Evolutionary conservation across 257 asterid genomes (phyloP), one percentile per base, ranked within the genome.

Genomic region (Jasminum sambac): DNA sequence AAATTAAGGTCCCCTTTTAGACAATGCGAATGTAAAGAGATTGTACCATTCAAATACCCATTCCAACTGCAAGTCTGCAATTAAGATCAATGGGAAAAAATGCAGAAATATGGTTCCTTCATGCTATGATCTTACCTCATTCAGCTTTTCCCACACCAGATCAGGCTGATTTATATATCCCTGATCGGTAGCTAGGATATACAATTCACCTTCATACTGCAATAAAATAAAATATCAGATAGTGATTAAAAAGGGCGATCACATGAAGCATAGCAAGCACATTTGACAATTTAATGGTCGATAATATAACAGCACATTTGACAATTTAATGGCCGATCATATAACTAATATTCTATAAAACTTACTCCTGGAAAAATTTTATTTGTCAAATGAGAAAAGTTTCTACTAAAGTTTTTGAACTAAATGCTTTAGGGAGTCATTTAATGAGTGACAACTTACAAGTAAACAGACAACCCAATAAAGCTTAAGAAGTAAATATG

Each of bases 101-200:
- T 30, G 36, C 36, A 30, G 21, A 66, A 13, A 5, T 14, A 24
- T 40, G 8, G 62, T 10, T 26, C 36, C 9, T 44, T 38, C 59
- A 61, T 39, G 61, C 68, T 60, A 69, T 25, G 38, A 78, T 59
- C 75, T 84, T 74, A 91, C 99, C 98, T 95, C 98, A 80, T 89
- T 89, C 71, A 95, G 90, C 83, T 95, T 91, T 76, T 95, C 99
- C 96, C 99, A 95, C 67, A 89, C 96, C 85, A 89, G 76, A 79
- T 89, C 96, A 67, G 96, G 96, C 83, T 89, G 96, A 82, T 84
- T 89, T 34, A 89, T 77, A 77, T 81, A 91, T 50, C 98, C 99
- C 77, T 91, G 96, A 72, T 95, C 98, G 2, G 98, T 90, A 55
- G 89, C 97, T 84, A 95, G 83, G 79, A 95, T 90, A 79, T 91